Evolutionary conservation across 1,284 basidiomycete species (phyloP), one percentile per base, ranked within the genome.

Genomic region (Exobasidium rhododendri): DNA sequence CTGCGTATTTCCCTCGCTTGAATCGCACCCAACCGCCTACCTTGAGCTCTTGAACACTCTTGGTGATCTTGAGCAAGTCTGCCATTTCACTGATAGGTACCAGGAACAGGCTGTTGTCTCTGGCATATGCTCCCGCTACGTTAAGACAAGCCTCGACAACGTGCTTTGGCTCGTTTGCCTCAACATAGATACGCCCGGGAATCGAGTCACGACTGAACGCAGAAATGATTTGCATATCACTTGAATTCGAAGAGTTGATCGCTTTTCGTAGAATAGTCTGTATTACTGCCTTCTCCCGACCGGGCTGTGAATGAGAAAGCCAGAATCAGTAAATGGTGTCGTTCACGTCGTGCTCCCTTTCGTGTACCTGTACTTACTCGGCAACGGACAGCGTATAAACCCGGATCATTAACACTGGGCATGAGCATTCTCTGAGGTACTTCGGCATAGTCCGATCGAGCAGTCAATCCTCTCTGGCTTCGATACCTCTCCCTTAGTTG

Each of bases 81-180:
- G 94, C 92, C 94, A 98, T 98, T 83, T 99, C 94, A 71, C 97
- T 92, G 67, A 97, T 94, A 6, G 94, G 94, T 0, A 98, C 92
- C 44, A 97, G 86, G 45, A 86, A 85, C 65, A 93, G 86, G 20
- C 89, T 89, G 30, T 66, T 65, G 40, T 68, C 67, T 57, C 89
- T 87, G 2, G 69, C 70, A 81, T 93, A 98, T 57, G 94, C 88
- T 59, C 94, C 94, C 57, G 97, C 91, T 47, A 98, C 87, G 32
- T 94, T 94, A 61, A 87, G 85, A 77, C 91, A 87, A 1, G 94
- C 93, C 55, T 89, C 85, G 68, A 85, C 86, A 63, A 97, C 94
- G 73, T 93, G 88, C 62, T 91, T 88, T 29, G 91, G 86, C 66
- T 89, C 89, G 52, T 90, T 86, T 4, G 94, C 92, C 81, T 99